These are phyloP conservation scores for Debaryomycetaceae sp. DNA, from an alignment of 1,139 yeast genomes.

Conservation along the genomic window DNA sequence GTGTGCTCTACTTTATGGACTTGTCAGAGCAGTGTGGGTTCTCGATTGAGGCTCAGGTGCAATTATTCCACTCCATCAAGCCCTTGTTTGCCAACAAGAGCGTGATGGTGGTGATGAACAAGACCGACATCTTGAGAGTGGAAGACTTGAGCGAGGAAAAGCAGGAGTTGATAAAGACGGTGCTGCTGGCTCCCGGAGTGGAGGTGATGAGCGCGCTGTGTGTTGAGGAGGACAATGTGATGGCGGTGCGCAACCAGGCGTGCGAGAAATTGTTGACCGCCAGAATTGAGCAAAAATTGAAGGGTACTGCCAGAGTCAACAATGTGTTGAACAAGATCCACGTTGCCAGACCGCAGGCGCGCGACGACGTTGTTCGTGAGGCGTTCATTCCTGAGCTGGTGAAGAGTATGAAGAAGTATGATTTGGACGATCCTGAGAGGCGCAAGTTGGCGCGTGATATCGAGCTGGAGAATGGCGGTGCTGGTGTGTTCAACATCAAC, in stretches of 20 bases:
- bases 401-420: conserved; percentile 55
- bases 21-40: conserved; percentile 98
- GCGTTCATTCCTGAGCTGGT: conserved; percentile 80
- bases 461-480: conserved; percentile 96
- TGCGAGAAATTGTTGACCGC: conserved; percentile 95
- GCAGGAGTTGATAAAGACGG: conserved; percentile 64
- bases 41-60: conserved; percentile 94
- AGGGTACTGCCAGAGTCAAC: conserved; percentile 85
- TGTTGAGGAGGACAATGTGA: conserved; percentile 89
- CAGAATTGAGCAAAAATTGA: conserved; percentile 93
- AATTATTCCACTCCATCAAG: conserved; percentile 92
- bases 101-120: conserved; percentile 92
- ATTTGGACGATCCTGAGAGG: conserved; percentile 76
- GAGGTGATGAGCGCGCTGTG: conserved; percentile 94
- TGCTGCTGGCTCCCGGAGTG: conserved; percentile 67
- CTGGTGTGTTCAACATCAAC: conserved; percentile 94
- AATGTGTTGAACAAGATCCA: conserved; percentile 92
- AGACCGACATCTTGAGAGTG: conserved; percentile 81
- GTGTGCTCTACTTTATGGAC: conserved; percentile 97
- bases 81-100: conserved; percentile 96
- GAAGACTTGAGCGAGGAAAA: conserved; percentile 80
- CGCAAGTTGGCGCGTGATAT: conserved; percentile 80
- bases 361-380: conserved; percentile 80
- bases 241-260: conserved; percentile 95
- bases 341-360: conserved; percentile 82